phyloP scores from a whole-genome alignment of 108 stramenopile genomes.

The Schizochytrium sp. region DNA sequence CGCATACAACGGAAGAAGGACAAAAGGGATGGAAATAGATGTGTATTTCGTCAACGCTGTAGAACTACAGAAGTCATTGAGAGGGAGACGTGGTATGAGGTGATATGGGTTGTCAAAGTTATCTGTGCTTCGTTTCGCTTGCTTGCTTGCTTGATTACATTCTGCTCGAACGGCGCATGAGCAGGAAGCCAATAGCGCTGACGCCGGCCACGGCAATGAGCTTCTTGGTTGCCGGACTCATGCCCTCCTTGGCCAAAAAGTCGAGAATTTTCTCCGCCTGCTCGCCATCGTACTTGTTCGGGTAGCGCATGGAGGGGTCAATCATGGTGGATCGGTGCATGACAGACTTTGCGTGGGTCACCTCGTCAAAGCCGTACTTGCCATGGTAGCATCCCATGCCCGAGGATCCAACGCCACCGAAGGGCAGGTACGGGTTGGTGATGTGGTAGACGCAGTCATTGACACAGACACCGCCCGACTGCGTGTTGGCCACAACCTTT shows the following conservation, averaged over 20 bases:
- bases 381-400: constrained; percentile 31
- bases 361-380: constrained; percentile 9
- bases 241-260: not conserved
- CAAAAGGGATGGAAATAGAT: too few relatives aligned
- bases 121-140: too few relatives aligned
- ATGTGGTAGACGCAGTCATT: constrained; percentile 35
- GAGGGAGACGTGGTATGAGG: too few relatives aligned
- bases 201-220: not conserved
- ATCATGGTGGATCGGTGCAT: not conserved
- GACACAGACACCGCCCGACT: constrained; percentile 24
- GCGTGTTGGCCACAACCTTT: not conserved
- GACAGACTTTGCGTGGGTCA: constrained; percentile 15
- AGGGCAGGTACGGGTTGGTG: constrained; percentile 22
- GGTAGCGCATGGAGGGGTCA: constrained; percentile 17
- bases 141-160: not conserved
- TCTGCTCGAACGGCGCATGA: not conserved
- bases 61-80: too few relatives aligned
- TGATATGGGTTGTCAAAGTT: too few relatives aligned
- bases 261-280: not conserved
- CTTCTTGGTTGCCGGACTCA: not conserved
- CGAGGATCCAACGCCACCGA: constrained; percentile 38
- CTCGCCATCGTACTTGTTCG: not conserved
- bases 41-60: too few relatives aligned
- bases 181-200: not conserved
- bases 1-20: too few relatives aligned